Evolutionary conservation across 768 basidiomycete genomes (phyloP), one percentile per base, ranked within the genome.

Genomic region (Harrya chromipes): DNA sequence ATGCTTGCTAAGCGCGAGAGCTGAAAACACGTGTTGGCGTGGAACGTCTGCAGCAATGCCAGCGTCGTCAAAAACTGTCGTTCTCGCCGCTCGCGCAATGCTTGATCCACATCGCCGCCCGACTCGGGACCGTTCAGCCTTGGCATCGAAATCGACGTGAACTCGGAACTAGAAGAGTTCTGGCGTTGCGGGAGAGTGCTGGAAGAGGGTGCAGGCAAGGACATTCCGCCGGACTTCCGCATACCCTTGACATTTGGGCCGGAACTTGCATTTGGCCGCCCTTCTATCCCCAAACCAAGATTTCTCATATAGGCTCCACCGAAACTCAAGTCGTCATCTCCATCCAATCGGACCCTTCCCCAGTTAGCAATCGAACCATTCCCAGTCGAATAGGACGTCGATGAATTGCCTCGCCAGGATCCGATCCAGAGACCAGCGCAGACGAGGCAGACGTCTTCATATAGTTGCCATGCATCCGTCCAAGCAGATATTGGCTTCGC

Each of bases 381-480:
- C 8, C 68, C 73, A 7, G 76, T 75, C 2, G 80, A 76, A 55
- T 81, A 82, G 2, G 79, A 75, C 44, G 68, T 59, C 1, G 66
- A 55, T 0, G 80, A 75, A 48, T 78, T 75, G 29, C 72, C 70
- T 24, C 83, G 74, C 70, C 77, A 87, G 4, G 77, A 74, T 13
- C 87, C 85, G 59, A 84, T 78, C 88, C 87, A 91, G n/a, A 90
- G 74, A 3, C 86, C 82, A 0, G 88, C 90, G 59, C 90, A 91
- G 39, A 90, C 73, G 35, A 90, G 72, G 53, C 90, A 92, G 19
- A 86, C 84, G 52, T 92, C 90, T 67, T 93, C 90, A 58, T 92
- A 93, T 12, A 91, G 73, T 21, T 81, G 79, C 87, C 88, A 90
- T 8, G 79, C 78, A 53, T 90, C 90, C 13, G 81, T 76, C 85